Conservation (phyloP, 2,329 filamentous ascomycete genomes). For the Nemania sp. region DNA sequence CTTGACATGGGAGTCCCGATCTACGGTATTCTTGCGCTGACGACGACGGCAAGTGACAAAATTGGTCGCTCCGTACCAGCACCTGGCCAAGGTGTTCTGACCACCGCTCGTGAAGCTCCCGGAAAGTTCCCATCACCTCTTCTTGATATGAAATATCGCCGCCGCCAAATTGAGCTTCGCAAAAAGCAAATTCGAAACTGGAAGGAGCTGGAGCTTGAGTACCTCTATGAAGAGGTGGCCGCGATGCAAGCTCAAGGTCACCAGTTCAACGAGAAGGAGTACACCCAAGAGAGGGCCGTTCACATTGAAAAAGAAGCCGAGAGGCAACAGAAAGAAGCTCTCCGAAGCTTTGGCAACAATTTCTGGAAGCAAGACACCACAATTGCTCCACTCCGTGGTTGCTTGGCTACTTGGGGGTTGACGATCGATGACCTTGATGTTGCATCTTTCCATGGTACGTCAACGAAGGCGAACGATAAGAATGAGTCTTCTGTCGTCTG, state of each 20-base stretch:
- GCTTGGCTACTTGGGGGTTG: slow-evolving; percentile 95
- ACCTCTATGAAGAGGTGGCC: slow-evolving; percentile 87
- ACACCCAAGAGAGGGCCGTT: slow-evolving; percentile 78
- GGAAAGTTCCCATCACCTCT: slow-evolving; percentile 94
- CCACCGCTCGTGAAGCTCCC: slow-evolving; percentile 86
- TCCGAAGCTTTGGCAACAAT: slow-evolving; percentile 92
- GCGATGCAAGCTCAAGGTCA: slow-evolving; percentile 83
- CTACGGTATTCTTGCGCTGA: slow-evolving; percentile 90
- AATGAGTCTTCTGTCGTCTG: slow-evolving; percentile 98
- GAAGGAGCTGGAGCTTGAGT: slow-evolving; percentile 94
- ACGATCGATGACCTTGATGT: slow-evolving; percentile 95
- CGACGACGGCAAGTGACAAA: slow-evolving; percentile 97
- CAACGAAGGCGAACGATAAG: slow-evolving; percentile 98
- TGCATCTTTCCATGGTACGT: slow-evolving; percentile 98
- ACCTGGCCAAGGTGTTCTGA: slow-evolving; percentile 94
- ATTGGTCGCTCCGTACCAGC: slow-evolving; percentile 97
- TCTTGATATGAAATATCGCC: slow-evolving; percentile 96
- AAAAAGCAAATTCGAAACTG: slow-evolving; percentile 94
- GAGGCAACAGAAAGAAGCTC: slow-evolving; percentile 90
- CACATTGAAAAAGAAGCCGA: slow-evolving; percentile 89
- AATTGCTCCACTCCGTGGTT: slow-evolving; percentile 94
- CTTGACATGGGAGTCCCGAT: slow-evolving; percentile 99
- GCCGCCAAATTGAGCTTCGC: slow-evolving; percentile 90
- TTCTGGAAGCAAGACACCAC: slow-evolving; percentile 97
- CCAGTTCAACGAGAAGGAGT: slow-evolving; percentile 81